Base-by-base conservation (phyloP, 1,139 yeast species). In the Protomyces pachydermus region DNA sequence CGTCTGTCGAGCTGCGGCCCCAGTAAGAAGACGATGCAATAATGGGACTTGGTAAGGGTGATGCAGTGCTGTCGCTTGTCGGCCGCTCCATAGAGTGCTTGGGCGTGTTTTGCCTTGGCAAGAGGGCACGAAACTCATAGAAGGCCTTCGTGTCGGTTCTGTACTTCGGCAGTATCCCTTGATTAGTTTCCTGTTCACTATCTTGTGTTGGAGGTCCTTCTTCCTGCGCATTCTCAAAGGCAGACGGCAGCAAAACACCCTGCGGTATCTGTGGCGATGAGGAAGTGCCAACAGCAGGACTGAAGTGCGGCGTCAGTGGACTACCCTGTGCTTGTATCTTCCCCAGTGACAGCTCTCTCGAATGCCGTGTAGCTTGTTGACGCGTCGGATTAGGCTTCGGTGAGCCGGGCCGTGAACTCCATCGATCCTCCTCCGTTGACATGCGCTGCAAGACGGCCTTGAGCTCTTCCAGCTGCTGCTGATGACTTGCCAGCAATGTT, bases 401-500 rank as follows among this genome's bases (percentile, higher is more conserved):
- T 14, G 62, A 58, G 12, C 48, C 42, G 4, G 62, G 62, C 28
- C 62, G 14, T 16, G 56, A 39, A 9, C 54, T 52, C 9, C 37
- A 34, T n/a, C 25, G 20, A 9, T 39, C 62, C 23, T 58, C 62
- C 14, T 37, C 42, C 5, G 20, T 74, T 65, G 80, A 81, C 68
- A 80, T 70, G 52, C 77, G 78, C 60, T 80, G 80, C 34, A 85
- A 71, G 25, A 87, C 81, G 18, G 75, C 77, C 72, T 91, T 91
- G 68, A 91, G 79, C 65, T 85, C 90, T 34, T 77, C 78, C 68
- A 91, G 77, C 75, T 91, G 96, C 54, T 81, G 82, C 69, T 85
- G 88, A 66, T 89, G 74, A 65, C 84, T 81, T 35, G 81, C 86
- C 63, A 91, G 80, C 16, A 90, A 80, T 12, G 79, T 76, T 70